phyloP scores from a whole-genome alignment of 139 green algal genomes.

The Chlorella vulgaris region DNA sequence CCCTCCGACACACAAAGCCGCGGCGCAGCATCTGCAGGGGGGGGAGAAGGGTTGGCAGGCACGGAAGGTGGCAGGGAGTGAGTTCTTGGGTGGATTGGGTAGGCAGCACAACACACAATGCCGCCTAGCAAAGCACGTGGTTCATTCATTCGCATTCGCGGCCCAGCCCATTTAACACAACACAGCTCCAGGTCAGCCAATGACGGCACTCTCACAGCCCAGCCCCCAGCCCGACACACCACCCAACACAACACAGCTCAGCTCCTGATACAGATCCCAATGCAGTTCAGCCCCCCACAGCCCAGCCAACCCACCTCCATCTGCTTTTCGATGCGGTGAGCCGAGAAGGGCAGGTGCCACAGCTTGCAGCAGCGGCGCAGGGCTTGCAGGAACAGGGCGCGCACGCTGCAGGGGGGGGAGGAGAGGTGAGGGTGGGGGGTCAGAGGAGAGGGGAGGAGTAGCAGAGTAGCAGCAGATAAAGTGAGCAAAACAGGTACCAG shows the following conservation, averaged over 20 bases:
- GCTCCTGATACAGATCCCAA: background rate
- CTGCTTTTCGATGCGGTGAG: slow-evolving; percentile 7
- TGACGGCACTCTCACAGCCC: no score
- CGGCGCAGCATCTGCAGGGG: background rate
- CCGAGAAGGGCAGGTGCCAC: slow-evolving; percentile 16
- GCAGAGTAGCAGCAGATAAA: background rate
- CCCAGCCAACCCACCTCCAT: slow-evolving; percentile 13
- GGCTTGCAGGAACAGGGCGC: slow-evolving; percentile 3
- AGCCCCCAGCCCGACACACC: background rate
- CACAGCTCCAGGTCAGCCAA: no score
- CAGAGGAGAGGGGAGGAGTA: background rate
- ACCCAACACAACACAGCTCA: background rate
- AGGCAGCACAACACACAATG: no score
- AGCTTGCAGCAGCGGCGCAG: slow-evolving; percentile 5
- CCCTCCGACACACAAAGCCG: slow-evolving; percentile 9
- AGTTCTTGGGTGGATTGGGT: background rate
- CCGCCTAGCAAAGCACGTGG: no score
- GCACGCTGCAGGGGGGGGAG: slow-evolving; percentile 1
- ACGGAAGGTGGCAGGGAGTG: background rate
- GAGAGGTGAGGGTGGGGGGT: background rate
- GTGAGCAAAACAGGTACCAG: no score
- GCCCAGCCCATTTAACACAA: no score
- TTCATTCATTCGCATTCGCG: no score
- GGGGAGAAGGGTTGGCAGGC: background rate
- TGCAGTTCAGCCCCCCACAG: background rate